Conservation (phyloP, 1,284 basidiomycete genomes). For the Microbotryum violaceum region DNA sequence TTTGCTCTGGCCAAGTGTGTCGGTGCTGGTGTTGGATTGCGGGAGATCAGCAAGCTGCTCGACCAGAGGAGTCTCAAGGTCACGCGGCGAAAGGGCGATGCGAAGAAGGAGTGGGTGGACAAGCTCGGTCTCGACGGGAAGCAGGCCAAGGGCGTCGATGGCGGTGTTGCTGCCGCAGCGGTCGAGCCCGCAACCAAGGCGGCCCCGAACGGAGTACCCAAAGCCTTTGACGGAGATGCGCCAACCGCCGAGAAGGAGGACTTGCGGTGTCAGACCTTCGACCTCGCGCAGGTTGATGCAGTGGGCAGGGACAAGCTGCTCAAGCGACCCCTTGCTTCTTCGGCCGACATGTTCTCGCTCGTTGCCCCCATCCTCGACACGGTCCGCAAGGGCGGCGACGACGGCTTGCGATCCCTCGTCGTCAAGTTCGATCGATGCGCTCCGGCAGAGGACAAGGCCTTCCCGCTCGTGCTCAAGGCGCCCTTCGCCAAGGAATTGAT, state of each 20-base stretch:
- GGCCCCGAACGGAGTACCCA: constrained; percentile 39
- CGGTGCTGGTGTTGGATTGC: constrained; percentile 69
- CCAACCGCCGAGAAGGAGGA: constrained; percentile 17
- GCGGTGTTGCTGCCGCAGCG: constrained; percentile 1
- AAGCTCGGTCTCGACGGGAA: constrained; percentile 37
- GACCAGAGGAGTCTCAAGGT: constrained; percentile 83
- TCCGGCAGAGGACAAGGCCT: constrained; percentile 57
- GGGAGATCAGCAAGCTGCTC: constrained; percentile 77
- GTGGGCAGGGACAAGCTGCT: constrained; percentile 64
- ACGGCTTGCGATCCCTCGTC: constrained; percentile 78
- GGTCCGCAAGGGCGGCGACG: constrained; percentile 76
- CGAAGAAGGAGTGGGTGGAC: constrained; percentile 74
- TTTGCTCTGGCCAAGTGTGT: constrained; percentile 84
- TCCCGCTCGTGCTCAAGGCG: constrained; percentile 44
- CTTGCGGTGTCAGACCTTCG: constrained; percentile 33
- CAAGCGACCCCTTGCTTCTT: constrained; percentile 83
- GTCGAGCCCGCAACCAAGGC: not conserved
- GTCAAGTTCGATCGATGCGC: constrained; percentile 81
- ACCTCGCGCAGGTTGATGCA: constrained; percentile 52
- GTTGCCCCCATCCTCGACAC: constrained; percentile 90
- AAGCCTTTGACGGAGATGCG: constrained; percentile 19
- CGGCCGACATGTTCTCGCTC: constrained; percentile 87
- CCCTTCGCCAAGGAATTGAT: constrained; percentile 46
- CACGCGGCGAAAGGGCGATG: constrained; percentile 81
- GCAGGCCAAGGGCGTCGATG: constrained; percentile 33